Conservation (phyloP, 2,329 filamentous ascomycete species). For the Penicillium griseofulvum region DNA sequence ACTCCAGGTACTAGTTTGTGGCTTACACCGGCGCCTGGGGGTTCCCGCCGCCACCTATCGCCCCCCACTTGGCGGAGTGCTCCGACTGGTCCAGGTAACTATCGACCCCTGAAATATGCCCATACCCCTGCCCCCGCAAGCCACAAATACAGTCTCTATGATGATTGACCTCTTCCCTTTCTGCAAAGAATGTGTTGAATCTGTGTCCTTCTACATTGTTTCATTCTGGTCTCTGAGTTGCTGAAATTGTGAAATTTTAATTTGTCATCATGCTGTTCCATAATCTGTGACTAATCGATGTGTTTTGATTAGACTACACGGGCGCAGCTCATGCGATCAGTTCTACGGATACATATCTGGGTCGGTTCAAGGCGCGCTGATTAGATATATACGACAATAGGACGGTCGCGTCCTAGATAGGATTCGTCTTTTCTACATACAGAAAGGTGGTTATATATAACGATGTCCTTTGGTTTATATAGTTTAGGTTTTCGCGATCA, state of each 20-base stretch:
- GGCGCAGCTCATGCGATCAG: neutral
- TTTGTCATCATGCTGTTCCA: neutral
- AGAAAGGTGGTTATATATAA: neutral
- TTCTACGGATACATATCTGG: neutral
- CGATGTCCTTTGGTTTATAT: neutral
- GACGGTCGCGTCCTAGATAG: neutral
- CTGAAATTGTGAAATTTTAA: neutral
- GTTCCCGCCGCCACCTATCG: neutral
- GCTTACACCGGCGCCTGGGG: neutral
- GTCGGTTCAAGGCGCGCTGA: neutral
- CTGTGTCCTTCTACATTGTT: slow-evolving; percentile 18
- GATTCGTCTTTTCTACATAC: neutral
- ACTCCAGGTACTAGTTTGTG: neutral
- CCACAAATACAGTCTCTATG: slow-evolving; percentile 4
- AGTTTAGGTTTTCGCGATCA: neutral
- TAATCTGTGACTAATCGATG: slow-evolving; percentile 1
- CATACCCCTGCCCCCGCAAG: neutral
- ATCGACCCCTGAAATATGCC: neutral
- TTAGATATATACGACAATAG: neutral
- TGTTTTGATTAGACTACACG: neutral
- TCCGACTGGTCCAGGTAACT: slow-evolving; percentile 8
- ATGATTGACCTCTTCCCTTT: slow-evolving; percentile 20
- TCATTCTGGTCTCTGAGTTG: slow-evolving; percentile 18
- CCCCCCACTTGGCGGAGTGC: neutral
- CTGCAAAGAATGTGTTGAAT: slow-evolving; percentile 17